Evolutionary conservation across 2,329 filamentous ascomycete genomes (phyloP), one percentile per base, ranked within the genome.

Genomic region (Ciborinia camelliae): DNA sequence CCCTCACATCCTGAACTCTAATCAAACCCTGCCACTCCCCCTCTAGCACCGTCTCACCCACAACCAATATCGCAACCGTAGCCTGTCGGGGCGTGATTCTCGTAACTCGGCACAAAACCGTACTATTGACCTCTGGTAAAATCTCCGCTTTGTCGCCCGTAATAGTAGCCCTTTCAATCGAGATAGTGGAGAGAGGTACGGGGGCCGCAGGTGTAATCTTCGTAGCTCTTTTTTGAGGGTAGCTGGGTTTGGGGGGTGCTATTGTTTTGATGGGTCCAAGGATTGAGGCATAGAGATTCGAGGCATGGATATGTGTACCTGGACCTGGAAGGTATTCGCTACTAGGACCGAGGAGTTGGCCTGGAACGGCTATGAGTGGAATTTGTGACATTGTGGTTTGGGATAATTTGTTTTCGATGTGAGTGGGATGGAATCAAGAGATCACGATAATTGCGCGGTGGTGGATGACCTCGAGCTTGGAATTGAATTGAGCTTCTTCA

Each of bases 1-100:
- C 92, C 64, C 95, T 84, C 41, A 99, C 91, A 75, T 99, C 95
- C 79, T 98, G 94, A 68, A 89, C 86, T 23, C 92, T 85, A 66
- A 97, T 92, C 67, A 96, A 80, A 5, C 90, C 92, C 77, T 92
- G 89, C 84, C 93, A 96, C 71, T 92, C 89, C 59, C 91, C 90
- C 70, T 90, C 84, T 67, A 90, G 81, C 48, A 90, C 88, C 14
- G 83, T 84, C 72, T 88, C 82, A 65, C 90, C 86, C 32, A 97
- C 89, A 66, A 94, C 89, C 66, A 97, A 84, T 71, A 98, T 97
- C 28, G 90, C 89, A 62, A 96, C 88, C 32, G 89, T 90, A 7
- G 92, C 93, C 79, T 97, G 92, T 68, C 90, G 87, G 54, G 91
- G 89, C 76, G 90, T 89, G 64, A 97, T 89, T 55, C 94, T 89